Conservation (phyloP, 2,329 filamentous ascomycete species). For the Neofusicoccum laricinum region DNA sequence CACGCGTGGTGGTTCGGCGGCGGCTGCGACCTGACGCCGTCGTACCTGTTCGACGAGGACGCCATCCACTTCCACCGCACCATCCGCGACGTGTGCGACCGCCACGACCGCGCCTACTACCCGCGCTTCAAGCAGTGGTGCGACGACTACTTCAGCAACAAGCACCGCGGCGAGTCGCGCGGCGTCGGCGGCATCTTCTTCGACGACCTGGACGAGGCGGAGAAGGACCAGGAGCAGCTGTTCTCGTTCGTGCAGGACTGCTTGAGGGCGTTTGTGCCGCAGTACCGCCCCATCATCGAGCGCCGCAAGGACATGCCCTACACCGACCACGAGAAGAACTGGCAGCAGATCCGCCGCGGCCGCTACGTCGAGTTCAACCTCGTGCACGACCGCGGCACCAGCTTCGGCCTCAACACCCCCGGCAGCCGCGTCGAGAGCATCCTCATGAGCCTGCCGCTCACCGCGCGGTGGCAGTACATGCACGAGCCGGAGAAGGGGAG, state of each 20-base stretch:
- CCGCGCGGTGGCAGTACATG: conserved; percentile 95
- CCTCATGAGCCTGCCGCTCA: conserved; percentile 91
- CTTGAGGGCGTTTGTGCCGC: conserved; percentile 81
- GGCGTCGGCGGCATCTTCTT: conserved; percentile 98
- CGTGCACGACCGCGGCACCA: conserved; percentile 91
- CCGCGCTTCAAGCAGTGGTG: conserved; percentile 97
- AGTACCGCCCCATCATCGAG: conserved; percentile 85
- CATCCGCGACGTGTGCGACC: conserved; percentile 89
- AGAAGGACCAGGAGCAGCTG: conserved; percentile 82
- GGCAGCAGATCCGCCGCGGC: conserved; percentile 94
- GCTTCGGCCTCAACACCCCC: conserved; percentile 90
- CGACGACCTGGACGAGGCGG: conserved; percentile 85
- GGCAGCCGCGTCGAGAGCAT: conserved; percentile 93
- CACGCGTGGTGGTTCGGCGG: conserved; percentile 99
- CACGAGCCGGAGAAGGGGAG: conserved; percentile 74
- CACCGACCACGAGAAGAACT: conserved; percentile 81
- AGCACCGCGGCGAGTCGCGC: conserved; percentile 81
- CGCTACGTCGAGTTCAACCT: conserved; percentile 98
- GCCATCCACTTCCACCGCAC: conserved; percentile 94
- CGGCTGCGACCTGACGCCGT: conserved; percentile 88
- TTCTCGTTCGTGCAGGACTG: conserved; percentile 88
- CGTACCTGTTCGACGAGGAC: conserved; percentile 95
- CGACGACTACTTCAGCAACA: conserved; percentile 94
- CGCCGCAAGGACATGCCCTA: conserved; percentile 89
- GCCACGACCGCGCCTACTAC: conserved; percentile 89